Evolutionary conservation across 83 land plant genomes (phyloP).

Genomic region (Isoetes engelmannii): DNA sequence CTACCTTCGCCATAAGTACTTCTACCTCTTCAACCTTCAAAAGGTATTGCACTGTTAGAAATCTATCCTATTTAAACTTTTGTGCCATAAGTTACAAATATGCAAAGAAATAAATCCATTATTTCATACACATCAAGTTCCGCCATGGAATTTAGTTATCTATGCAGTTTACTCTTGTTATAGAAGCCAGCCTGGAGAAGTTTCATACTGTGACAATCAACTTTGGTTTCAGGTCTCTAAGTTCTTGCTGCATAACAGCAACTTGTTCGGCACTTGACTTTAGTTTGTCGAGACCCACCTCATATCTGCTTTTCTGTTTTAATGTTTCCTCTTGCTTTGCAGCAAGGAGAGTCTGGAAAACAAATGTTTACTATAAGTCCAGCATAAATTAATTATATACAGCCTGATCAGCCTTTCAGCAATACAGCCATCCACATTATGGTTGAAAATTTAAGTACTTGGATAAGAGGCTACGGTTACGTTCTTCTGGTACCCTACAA

Average conservation of each 20-base stretch:
- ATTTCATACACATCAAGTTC: background rate
- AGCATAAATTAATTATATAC: background rate
- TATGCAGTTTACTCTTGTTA: no score
- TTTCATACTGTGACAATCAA: slow-evolving; percentile 27
- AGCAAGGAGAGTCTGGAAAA: slow-evolving; percentile 22
- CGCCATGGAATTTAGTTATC: background rate
- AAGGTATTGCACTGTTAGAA: background rate
- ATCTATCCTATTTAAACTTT: no score
- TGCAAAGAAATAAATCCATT: background rate
- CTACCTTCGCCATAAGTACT: slow-evolving; percentile 27
- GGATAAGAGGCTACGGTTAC: no score
- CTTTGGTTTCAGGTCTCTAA: slow-evolving; percentile 33
- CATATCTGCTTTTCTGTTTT: slow-evolving; percentile 33
- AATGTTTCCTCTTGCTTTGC: slow-evolving; percentile 33
- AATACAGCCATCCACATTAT: no score
- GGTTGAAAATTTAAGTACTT: no score
- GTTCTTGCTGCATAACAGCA: slow-evolving; percentile 38
- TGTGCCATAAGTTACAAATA: no score
- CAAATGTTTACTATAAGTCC: background rate
- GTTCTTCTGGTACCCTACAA: no score
- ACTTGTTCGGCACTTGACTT: slow-evolving; percentile 40
- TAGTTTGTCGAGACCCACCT: slow-evolving; percentile 37
- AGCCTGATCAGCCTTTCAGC: no score
- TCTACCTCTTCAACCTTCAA: slow-evolving; percentile 39
- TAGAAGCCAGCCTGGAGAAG: background rate